A percentile compares a stretch with the other conserved stretches of the same genome.
Conservation (phyloP, 148 eudicot genomes). For the Silene latifolia region DNA sequence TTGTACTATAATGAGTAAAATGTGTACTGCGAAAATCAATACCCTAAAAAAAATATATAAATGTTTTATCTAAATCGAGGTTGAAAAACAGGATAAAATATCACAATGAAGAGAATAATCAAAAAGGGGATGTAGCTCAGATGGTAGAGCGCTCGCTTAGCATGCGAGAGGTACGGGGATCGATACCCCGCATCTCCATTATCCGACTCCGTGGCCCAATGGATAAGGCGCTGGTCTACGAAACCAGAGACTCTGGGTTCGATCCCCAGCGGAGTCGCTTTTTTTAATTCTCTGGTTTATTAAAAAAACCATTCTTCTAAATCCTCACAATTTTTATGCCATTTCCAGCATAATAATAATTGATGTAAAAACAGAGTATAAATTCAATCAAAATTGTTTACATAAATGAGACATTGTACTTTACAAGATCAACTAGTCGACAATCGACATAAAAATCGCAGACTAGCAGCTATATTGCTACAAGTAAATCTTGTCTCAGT, state of each 20-base stretch:
- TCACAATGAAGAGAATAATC: not conserved
- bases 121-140: slow-evolving; percentile 92
- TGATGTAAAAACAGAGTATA: too few species aligned
- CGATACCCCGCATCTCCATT: slow-evolving; percentile 95
- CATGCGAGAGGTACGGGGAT: slow-evolving; percentile 99
- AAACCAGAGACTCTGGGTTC: slow-evolving; percentile 37
- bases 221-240: slow-evolving; percentile 99
- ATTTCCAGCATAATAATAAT: too few species aligned
- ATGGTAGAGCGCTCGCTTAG: slow-evolving; percentile 99
- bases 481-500: not conserved
- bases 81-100: too few species aligned
- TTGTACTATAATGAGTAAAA: too few species aligned
- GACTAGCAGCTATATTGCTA: not conserved
- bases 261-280: slow-evolving; percentile 27
- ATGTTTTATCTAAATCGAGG: too few species aligned
- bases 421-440: not conserved
- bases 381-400: not conserved
- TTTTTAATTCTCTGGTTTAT: too few species aligned
- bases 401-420: not conserved
- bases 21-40: too few species aligned
- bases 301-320: too few species aligned
- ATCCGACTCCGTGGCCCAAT: slow-evolving; percentile 81
- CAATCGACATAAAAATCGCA: not conserved
- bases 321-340: too few species aligned
- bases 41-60: too few species aligned